Evolutionary conservation across 2,329 filamentous ascomycete genomes (phyloP), one percentile per base, ranked within the genome.

Genomic region (Colletotrichum spaethianum): DNA sequence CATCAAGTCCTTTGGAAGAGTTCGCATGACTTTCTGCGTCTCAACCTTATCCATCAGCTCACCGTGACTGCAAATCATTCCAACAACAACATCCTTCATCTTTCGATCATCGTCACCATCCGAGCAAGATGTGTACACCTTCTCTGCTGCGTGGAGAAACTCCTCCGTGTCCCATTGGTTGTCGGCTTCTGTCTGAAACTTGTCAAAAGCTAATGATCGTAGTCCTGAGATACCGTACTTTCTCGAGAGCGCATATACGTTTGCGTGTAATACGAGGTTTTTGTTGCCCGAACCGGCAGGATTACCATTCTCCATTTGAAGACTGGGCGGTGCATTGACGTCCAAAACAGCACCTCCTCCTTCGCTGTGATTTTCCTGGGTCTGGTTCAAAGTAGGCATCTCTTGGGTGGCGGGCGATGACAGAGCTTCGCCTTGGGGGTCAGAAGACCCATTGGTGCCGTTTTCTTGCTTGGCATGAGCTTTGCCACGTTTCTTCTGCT

Each of bases 401-500:
- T 64, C 66, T 1, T 36, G 31, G 9, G 52, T 20, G 4, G 33
- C 33, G 4, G 33, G 66, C 0, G 66, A 64, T 3, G 50, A 33
- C 1, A 40, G 6, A 2, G 42, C 7, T 28, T 69, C 66, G 40
- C 14, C n/a, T 0, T 56, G 61, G 16, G 14, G 18, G 3, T 57
- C 63, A 7, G 67, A 53, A 9, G 63, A 61, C 11, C 31, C 36
- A 28, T 28, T 4, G 7, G 9, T 26, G n/a, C 38, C 59, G 20
- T 20, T 16, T 7, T 66, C 63, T n/a, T 57, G 52, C 42, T 70
- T 67, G 18, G 56, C 53, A 18, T 52, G 31, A 23, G 63, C 62
- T 33, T 67, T 70, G 23, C 55, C 56, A 23, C 67, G 67, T 33
- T 70, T 70, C 33, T 70, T 70, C 44, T 70, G 62, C 44, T 70